Percentiles rank a stretch among this genome's conserved stretches.
Evolutionary conservation across 2,329 filamentous ascomycete genomes (phyloP).

Genomic region (Aspergillus fijiensis): DNA sequence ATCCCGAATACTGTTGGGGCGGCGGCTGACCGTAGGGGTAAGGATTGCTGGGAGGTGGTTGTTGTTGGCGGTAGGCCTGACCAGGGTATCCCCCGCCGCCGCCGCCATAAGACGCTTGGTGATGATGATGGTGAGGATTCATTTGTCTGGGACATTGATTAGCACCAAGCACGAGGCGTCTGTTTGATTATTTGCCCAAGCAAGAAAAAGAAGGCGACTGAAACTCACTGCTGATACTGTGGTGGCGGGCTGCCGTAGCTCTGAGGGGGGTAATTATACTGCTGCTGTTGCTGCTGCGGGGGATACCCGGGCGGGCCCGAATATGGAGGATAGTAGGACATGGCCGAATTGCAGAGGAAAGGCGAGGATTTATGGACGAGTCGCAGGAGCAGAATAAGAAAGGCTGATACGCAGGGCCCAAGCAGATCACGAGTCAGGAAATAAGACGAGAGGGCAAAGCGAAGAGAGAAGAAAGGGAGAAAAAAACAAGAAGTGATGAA

Average conservation of each 20-base stretch:
- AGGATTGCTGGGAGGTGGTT: constrained; percentile 32
- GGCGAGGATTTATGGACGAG: constrained; percentile 9
- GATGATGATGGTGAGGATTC: constrained; percentile 30
- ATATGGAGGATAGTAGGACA: constrained; percentile 66
- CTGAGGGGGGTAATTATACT: constrained; percentile 29
- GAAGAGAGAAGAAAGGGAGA: background rate
- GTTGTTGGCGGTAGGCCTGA: constrained; percentile 44
- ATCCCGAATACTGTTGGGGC: constrained; percentile 32
- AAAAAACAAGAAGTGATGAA: background rate
- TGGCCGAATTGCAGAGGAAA: constrained; percentile 32
- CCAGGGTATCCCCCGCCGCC: constrained; percentile 42
- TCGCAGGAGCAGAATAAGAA: constrained; percentile 10
- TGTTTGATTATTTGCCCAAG: background rate
- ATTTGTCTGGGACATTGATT: constrained; percentile 25
- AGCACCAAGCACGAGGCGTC: background rate
- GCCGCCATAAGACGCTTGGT: constrained; percentile 33
- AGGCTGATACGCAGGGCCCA: constrained; percentile 8
- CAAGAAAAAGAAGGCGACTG: constrained; percentile 7
- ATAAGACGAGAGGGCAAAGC: background rate
- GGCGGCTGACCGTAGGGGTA: constrained; percentile 50
- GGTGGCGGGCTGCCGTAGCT: constrained; percentile 41
- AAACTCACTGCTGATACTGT: constrained; percentile 38
- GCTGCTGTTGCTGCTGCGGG: constrained; percentile 41
- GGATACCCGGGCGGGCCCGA: constrained; percentile 56
- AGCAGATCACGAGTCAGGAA: background rate